Evolutionary conservation across 2,329 filamentous ascomycete genomes (phyloP).

Genomic region (Hypocreales sp.): DNA sequence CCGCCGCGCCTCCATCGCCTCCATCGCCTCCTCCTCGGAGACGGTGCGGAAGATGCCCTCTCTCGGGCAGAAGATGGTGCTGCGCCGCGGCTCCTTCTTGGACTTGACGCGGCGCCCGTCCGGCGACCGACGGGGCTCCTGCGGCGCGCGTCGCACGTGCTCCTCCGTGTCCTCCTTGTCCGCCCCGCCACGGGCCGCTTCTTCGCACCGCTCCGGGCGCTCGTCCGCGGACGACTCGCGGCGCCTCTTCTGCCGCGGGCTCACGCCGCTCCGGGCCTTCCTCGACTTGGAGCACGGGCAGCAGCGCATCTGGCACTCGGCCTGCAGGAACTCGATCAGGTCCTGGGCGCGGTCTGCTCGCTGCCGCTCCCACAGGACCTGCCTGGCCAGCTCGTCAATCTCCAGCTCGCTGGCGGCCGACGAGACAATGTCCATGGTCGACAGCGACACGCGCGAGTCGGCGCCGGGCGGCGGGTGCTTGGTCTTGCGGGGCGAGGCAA

Average conservation of each 20-base stretch:
- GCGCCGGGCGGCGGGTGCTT: slow-evolving; percentile 17
- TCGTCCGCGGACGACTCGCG: slow-evolving; percentile 4
- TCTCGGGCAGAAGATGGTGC: slow-evolving; percentile 43
- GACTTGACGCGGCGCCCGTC: slow-evolving; percentile 10
- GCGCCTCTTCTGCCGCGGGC: slow-evolving; percentile 7
- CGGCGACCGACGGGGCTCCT: too few relatives aligned
- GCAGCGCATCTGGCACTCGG: slow-evolving; percentile 55
- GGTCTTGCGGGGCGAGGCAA: slow-evolving; percentile 42
- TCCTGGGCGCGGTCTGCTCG: slow-evolving; percentile 55
- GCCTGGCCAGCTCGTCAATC: slow-evolving; percentile 36
- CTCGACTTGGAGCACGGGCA: slow-evolving; percentile 40
- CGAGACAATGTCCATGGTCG: slow-evolving; percentile 33
- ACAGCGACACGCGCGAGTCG: slow-evolving; percentile 29
- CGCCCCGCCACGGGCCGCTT: background rate
- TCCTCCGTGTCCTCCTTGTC: background rate
- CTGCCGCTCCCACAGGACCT: slow-evolving; percentile 43
- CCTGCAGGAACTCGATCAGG: slow-evolving; percentile 59
- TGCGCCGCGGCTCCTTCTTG: slow-evolving; percentile 27
- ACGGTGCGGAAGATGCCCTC: slow-evolving; percentile 49
- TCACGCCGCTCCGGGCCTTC: slow-evolving; percentile 5
- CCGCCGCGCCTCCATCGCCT: slow-evolving; percentile 21
- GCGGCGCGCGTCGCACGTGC: too few relatives aligned
- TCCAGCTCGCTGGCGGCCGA: slow-evolving; percentile 41
- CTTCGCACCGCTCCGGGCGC: slow-evolving; percentile 1
- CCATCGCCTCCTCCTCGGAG: slow-evolving; percentile 36